Evolutionary conservation across 306 rosid species (phyloP).

Genomic region (Trichosanthes truncata): DNA sequence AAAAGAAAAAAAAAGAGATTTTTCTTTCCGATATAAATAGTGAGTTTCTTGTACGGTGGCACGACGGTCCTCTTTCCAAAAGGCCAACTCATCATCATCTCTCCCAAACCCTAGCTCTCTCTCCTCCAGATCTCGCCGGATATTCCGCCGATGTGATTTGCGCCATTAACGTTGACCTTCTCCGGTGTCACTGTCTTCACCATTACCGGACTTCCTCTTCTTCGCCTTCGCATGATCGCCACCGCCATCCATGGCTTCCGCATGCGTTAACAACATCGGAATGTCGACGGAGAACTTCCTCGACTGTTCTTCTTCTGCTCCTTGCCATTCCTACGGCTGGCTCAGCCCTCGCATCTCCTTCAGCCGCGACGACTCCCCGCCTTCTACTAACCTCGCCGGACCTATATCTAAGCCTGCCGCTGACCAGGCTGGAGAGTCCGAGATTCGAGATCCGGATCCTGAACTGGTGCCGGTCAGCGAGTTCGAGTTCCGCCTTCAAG

Average conservation of each 20-base stretch:
- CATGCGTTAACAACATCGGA: constrained; percentile 76
- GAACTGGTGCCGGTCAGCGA: constrained; percentile 27
- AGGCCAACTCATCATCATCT: neutral
- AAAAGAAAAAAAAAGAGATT: neutral
- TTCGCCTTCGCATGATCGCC: constrained; percentile 2
- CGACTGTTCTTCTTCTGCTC: constrained; percentile 29
- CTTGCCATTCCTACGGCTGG: constrained; percentile 56
- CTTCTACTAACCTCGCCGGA: constrained; percentile 12
- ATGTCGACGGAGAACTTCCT: constrained; percentile 60
- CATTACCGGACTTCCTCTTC: neutral
- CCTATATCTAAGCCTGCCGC: neutral
- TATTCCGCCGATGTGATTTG: neutral
- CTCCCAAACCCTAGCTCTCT: neutral
- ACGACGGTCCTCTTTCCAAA: neutral
- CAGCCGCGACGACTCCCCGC: constrained; percentile 23
- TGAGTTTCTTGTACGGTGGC: constrained; percentile 3
- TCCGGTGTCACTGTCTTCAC: neutral
- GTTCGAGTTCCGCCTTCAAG: constrained; percentile 83
- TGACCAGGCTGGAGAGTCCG: neutral
- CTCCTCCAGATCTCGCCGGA: constrained; percentile 12
- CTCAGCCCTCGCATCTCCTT: constrained; percentile 46
- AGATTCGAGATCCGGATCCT: constrained; percentile 52
- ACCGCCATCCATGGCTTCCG: constrained; percentile 59
- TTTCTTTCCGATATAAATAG: neutral
- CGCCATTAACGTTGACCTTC: neutral